These are phyloP conservation scores for Monoraphidium neglectum DNA, from an alignment of 139 green algal genomes.

Conservation along the genomic window DNA sequence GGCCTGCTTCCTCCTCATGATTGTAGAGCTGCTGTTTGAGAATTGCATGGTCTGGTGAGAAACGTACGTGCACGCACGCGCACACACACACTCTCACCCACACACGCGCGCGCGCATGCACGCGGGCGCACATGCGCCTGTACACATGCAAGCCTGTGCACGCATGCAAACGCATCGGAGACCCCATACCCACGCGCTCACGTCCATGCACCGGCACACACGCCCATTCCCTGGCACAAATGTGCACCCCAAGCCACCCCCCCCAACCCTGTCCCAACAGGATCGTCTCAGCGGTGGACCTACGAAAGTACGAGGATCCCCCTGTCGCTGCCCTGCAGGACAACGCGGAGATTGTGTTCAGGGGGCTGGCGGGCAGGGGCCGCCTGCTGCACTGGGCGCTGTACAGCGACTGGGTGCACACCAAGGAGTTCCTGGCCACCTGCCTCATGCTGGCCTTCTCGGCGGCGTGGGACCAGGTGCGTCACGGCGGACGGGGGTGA, in stretches of 20 bases:
- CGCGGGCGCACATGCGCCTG: too few species aligned
- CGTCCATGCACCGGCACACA: too few species aligned
- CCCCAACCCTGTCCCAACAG: too few species aligned
- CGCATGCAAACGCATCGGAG: too few species aligned
- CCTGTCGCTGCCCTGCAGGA: slow-evolving; percentile 70
- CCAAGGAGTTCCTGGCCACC: slow-evolving; percentile 65
- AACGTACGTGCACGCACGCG: too few species aligned
- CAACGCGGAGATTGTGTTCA: slow-evolving; percentile 57
- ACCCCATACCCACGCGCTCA: too few species aligned
- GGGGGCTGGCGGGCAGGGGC: slow-evolving; percentile 14
- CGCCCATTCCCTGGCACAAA: too few species aligned
- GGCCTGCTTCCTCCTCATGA: slow-evolving; percentile 46
- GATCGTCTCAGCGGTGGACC: slow-evolving; percentile 70
- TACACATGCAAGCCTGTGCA: too few species aligned
- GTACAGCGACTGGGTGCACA: slow-evolving; percentile 39
- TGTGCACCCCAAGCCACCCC: too few species aligned
- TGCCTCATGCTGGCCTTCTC: slow-evolving; percentile 66
- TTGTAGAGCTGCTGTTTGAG: slow-evolving; percentile 62
- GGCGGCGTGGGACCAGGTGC: slow-evolving; percentile 64
- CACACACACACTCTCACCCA: too few species aligned
- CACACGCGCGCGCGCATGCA: too few species aligned
- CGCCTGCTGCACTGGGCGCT: slow-evolving; percentile 27
- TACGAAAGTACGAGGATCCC: slow-evolving; percentile 62
- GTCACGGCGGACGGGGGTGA: not conserved
- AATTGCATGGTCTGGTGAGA: slow-evolving; percentile 66